phyloP scores from a whole-genome alignment of 176 grass and related monocot genomes.

The Cenchrus fungigraminus region DNA sequence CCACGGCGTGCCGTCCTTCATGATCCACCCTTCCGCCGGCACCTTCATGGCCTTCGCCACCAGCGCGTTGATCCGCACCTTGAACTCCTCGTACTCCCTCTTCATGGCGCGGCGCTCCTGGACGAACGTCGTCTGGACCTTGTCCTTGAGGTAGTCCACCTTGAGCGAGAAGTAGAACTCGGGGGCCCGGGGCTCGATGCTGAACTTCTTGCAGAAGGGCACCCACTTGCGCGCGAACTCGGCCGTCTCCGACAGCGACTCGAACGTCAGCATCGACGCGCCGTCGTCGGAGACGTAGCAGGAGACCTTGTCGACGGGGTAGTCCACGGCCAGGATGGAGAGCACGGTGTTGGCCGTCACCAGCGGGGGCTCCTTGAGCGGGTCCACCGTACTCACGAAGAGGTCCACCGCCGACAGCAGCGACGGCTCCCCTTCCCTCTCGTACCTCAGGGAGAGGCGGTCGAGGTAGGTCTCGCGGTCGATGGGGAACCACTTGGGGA shows the following conservation, averaged over 20 bases:
- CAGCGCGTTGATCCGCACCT: constrained; percentile 92
- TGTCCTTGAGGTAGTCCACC: constrained; percentile 99
- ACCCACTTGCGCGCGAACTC: constrained; percentile 99
- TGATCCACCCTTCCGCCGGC: constrained; percentile 90
- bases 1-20: constrained; percentile 99
- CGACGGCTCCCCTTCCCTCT: constrained; percentile 88
- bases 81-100: constrained; percentile 99
- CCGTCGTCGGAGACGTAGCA: constrained; percentile 99
- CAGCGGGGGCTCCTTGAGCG: constrained; percentile 93
- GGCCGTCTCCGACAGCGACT: constrained; percentile 85
- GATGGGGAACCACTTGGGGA: constrained; percentile 99
- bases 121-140: constrained; percentile 90
- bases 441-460: constrained; percentile 66
- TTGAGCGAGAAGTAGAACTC: constrained; percentile 94
- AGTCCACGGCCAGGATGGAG: constrained; percentile 94
- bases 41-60: constrained; percentile 94
- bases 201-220: constrained; percentile 98
- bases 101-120: constrained; percentile 97
- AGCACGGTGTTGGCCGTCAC: constrained; percentile 97
- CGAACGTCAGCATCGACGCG: constrained; percentile 97
- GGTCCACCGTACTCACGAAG: constrained; percentile 96
- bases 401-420: constrained; percentile 83
- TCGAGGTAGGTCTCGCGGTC: constrained; percentile 98
- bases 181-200: constrained; percentile 90
- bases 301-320: constrained; percentile 95